Evolutionary conservation across 495 filamentous ascomycete species (phyloP).

Genomic region (Lophiostoma macrostomum): DNA sequence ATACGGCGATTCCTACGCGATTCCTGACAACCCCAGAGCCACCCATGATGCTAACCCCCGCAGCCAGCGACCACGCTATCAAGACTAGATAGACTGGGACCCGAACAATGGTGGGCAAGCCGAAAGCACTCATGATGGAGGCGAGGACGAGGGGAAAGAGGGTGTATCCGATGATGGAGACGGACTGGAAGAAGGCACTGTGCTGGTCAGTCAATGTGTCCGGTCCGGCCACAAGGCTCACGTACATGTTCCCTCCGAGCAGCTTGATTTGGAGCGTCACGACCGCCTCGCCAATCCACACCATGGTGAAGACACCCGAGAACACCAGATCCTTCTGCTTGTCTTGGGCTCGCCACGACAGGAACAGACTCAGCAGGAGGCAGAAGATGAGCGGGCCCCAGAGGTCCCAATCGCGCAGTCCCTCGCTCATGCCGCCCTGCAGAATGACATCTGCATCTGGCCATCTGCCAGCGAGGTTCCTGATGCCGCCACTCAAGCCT

Average conservation of each 20-base stretch:
- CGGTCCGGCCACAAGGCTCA: slow-evolving; percentile 23
- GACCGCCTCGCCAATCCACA: slow-evolving; percentile 95
- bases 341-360: slow-evolving; percentile 70
- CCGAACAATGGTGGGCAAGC: slow-evolving; percentile 69
- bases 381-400: slow-evolving; percentile 96
- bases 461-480: slow-evolving; percentile 65
- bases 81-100: slow-evolving; percentile 88
- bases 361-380: slow-evolving; percentile 75
- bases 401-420: slow-evolving; percentile 92
- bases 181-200: slow-evolving; percentile 94
- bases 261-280: slow-evolving; percentile 99
- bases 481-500: slow-evolving; percentile 61
- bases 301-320: slow-evolving; percentile 89
- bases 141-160: slow-evolving; percentile 98
- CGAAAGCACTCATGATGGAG: slow-evolving; percentile 77
- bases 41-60: slow-evolving; percentile 91
- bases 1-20: slow-evolving; percentile 90
- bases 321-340: slow-evolving; percentile 86
- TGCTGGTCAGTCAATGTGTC: neutral
- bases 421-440: slow-evolving; percentile 79
- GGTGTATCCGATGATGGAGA: slow-evolving; percentile 98
- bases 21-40: slow-evolving; percentile 94
- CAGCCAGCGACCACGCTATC: slow-evolving; percentile 87
- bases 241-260: slow-evolving; percentile 95
- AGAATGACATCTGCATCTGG: slow-evolving; percentile 68